Base-by-base conservation (phyloP, 148 eudicot genomes). In the Pharnaceum exiguum region DNA sequence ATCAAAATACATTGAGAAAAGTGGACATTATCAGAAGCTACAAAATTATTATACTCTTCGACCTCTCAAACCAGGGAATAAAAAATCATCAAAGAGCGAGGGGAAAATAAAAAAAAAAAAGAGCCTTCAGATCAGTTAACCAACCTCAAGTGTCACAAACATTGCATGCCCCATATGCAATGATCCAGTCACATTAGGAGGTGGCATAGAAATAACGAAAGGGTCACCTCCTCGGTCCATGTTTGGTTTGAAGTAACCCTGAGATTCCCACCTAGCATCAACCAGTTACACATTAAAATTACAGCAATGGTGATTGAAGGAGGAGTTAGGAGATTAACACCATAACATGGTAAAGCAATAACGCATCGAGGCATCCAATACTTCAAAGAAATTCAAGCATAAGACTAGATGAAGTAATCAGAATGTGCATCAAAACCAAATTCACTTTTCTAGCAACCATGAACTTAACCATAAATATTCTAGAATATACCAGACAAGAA, bases 81-180 rank as follows among this genome's bases (percentile, higher is more conserved):
- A n/a, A n/a, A 45, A 23, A 36, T 11, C 22, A 60, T 10, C 23
- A 18, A 21, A 8, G 8, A 24, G 10, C 1, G 31, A 2, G 12
- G 24, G 8, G 47, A 5, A 18, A 57, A 8, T 18, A 23, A 54
- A 66, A 46, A 26, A n/a, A 32, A 58, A n/a, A 12, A 24, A 65
- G 18, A 46, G 51, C 29, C 6, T 10, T 13, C 44, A 55, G 40
- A 42, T n/a, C 66, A 66, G 5, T 51, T 25, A 21, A 23, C 83
- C 66, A 70, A 93, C 99, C 99, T 93, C 99, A 69, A 93, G 96
- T 33, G 99, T 93, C 51, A 93, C 99, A 81, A 93, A 93, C 96
- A 93, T 89, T 16, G 96, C 99, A 82, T 93, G 99, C 48, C 99
- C 99, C 89, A 93, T 85, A 76, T 93, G 99, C 85, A 93, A 68